These are phyloP conservation scores for Rickenella mellea DNA, from an alignment of 768 basidiomycete genomes.

Conservation along the genomic window DNA sequence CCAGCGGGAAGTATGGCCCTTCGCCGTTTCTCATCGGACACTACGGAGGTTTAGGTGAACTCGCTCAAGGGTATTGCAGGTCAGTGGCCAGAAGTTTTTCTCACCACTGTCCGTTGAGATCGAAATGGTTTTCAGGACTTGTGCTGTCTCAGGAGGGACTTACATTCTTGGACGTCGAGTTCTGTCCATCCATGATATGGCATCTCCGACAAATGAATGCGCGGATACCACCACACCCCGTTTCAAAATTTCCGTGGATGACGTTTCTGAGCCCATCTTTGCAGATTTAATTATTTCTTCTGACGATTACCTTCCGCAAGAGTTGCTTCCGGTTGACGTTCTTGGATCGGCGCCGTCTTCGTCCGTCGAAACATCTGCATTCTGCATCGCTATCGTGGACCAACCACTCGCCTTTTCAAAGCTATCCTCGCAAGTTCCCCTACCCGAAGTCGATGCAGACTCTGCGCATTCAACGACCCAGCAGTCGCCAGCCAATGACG, in stretches of 20 bases:
- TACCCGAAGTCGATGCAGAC: slow-evolving; percentile 18
- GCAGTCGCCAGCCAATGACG: slow-evolving; percentile 12
- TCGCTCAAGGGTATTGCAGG: slow-evolving; percentile 74
- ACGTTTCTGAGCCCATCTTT: slow-evolving; percentile 48
- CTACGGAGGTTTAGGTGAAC: slow-evolving; percentile 88
- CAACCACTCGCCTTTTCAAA: slow-evolving; percentile 21
- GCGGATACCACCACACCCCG: slow-evolving; percentile 22
- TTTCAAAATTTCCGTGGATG: slow-evolving; percentile 45
- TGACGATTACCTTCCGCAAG: slow-evolving; percentile 16
- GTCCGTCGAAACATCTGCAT: slow-evolving; percentile 23
- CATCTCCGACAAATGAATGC: slow-evolving; percentile 8
- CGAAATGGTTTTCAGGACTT: slow-evolving; percentile 49
- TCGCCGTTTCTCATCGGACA: slow-evolving; percentile 89
- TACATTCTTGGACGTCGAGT: slow-evolving; percentile 61
- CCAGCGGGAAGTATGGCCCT: slow-evolving; percentile 79
- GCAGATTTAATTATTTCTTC: slow-evolving; percentile 50
- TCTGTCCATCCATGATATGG: slow-evolving; percentile 10
- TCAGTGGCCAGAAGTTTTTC: neutral
- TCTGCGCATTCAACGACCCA: slow-evolving; percentile 3
- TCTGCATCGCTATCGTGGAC: slow-evolving; percentile 44
- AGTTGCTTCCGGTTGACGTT: neutral
- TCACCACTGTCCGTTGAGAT: neutral
- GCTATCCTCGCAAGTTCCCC: slow-evolving; percentile 10
- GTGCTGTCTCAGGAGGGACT: slow-evolving; percentile 71
- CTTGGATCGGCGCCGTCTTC: slow-evolving; percentile 3